A percentile compares a stretch with the other conserved stretches of the same genome.
These are phyloP conservation scores for Aureobasidium namibiae DNA, from an alignment of 2,329 filamentous ascomycete species.

Conservation along the genomic window DNA sequence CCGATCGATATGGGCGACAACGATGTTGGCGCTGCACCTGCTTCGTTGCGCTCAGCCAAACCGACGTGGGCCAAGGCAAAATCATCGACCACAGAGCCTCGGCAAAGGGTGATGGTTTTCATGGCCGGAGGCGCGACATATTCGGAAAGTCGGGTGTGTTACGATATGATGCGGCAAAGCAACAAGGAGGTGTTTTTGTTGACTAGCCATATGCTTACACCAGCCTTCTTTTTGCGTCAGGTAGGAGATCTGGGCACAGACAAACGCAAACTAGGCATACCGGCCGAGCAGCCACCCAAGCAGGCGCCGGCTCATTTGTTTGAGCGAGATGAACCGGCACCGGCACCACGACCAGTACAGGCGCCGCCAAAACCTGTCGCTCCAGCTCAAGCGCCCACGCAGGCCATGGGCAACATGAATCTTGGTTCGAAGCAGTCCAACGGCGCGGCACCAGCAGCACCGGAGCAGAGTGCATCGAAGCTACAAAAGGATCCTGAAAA, in stretches of 20 bases:
- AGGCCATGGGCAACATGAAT: conserved; percentile 49
- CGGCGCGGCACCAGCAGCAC: conserved; percentile 23
- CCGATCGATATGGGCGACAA: conserved; percentile 54
- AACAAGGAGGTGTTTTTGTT: conserved; percentile 79
- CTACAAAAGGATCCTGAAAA: conserved; percentile 51
- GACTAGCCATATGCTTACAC: conserved; percentile 88
- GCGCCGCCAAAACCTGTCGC: conserved; percentile 19
- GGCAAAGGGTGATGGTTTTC: conserved; percentile 86
- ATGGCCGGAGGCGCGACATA: conserved; percentile 94
- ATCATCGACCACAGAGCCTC: conserved; percentile 62
- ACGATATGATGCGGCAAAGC: conserved; percentile 67
- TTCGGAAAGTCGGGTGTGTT: conserved; percentile 81
- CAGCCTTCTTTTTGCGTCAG: conserved; percentile 73
- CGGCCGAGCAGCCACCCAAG: conserved; percentile 69
- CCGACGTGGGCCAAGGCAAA: conserved; percentile 90
- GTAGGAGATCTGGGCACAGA: conserved; percentile 70
- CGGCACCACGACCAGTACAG: conserved; percentile 25
- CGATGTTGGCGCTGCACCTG: conserved; percentile 41
- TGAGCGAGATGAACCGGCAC: conserved; percentile 50
- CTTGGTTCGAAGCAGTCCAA: conserved; percentile 32
- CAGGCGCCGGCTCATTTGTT: conserved; percentile 80
- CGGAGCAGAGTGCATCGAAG: conserved; percentile 23
- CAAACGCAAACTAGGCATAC: conserved; percentile 68
- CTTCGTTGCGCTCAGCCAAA: conserved; percentile 81
- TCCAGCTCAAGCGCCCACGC: conserved; percentile 40